Evolutionary conservation across 768 basidiomycete species (phyloP).

Genomic region (Hemileccinum impolitum): DNA sequence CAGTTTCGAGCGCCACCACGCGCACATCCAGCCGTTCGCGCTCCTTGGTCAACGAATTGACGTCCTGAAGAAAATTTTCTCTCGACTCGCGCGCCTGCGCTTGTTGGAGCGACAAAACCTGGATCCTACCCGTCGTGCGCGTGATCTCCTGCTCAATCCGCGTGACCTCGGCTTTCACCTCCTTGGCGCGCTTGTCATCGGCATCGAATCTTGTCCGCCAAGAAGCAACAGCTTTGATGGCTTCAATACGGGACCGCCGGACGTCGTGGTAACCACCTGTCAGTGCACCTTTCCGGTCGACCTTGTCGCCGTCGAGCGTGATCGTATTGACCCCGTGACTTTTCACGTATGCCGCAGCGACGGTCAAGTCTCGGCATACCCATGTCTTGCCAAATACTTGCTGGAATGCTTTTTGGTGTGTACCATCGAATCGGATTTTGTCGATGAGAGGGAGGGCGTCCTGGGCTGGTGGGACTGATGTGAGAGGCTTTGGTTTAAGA

Average conservation of each 20-base stretch:
- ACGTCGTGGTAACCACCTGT: constrained; percentile 97
- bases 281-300: constrained; percentile 92
- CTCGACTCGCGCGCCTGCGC: constrained; percentile 66
- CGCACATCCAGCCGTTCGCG: constrained; percentile 65
- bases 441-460: constrained; percentile 80
- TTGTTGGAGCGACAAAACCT: constrained; percentile 66
- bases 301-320: constrained; percentile 96
- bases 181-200: constrained; percentile 60
- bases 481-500: constrained; percentile 69
- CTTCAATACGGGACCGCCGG: constrained; percentile 85
- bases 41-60: constrained; percentile 55
- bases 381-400: constrained; percentile 98
- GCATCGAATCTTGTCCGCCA: constrained; percentile 73
- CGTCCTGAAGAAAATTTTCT: constrained; percentile 65
- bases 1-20: constrained; percentile 59
- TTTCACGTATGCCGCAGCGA: constrained; percentile 92
- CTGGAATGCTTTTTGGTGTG: constrained; percentile 80
- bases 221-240: constrained; percentile 67
- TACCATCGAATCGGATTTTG: constrained; percentile 73
- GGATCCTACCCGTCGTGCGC: constrained; percentile 63
- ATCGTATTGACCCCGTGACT: constrained; percentile 95
- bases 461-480: constrained; percentile 57
- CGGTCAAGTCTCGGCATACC: constrained; percentile 88
- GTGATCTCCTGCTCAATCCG: constrained; percentile 87
- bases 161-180: constrained; percentile 69